Evolutionary conservation across 2,329 filamentous ascomycete genomes (phyloP).

Genomic region (Daldinia sp.): DNA sequence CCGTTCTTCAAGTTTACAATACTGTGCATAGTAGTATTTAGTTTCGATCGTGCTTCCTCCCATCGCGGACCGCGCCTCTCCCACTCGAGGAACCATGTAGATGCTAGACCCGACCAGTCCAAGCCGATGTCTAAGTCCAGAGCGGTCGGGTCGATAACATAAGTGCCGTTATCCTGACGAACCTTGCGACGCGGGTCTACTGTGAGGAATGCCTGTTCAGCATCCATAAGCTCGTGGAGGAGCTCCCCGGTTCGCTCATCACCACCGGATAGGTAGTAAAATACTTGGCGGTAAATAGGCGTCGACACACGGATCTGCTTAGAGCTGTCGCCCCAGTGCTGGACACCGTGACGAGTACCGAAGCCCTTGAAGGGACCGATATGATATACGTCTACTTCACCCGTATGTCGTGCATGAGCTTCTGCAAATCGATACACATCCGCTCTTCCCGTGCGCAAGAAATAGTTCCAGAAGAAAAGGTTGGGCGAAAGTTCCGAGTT

Average conservation of each 20-base stretch:
- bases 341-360: conserved; percentile 69
- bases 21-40: conserved; percentile 57
- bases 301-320: conserved; percentile 70
- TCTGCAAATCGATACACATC: conserved; percentile 68
- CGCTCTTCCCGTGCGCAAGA: conserved; percentile 64
- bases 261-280: conserved; percentile 64
- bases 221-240: conserved; percentile 60
- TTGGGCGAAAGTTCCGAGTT: conserved; percentile 71
- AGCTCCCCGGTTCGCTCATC: conserved; percentile 66
- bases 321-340: conserved; percentile 67
- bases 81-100: conserved; percentile 67
- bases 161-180: conserved; percentile 55
- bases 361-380: conserved; percentile 65
- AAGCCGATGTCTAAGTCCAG: conserved; percentile 64
- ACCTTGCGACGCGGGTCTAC: conserved; percentile 68
- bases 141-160: conserved; percentile 53
- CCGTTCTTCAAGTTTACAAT: conserved; percentile 65
- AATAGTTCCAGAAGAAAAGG: conserved; percentile 69
- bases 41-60: conserved; percentile 60
- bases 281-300: conserved; percentile 64
- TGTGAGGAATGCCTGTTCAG: conserved; percentile 59
- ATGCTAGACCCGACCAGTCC: conserved; percentile 66
- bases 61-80: conserved; percentile 63
- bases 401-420: conserved; percentile 64
- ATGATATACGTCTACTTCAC: conserved; percentile 70